Evolutionary conservation across 2,329 filamentous ascomycete genomes (phyloP).

Genomic region (Cordyceps militaris): DNA sequence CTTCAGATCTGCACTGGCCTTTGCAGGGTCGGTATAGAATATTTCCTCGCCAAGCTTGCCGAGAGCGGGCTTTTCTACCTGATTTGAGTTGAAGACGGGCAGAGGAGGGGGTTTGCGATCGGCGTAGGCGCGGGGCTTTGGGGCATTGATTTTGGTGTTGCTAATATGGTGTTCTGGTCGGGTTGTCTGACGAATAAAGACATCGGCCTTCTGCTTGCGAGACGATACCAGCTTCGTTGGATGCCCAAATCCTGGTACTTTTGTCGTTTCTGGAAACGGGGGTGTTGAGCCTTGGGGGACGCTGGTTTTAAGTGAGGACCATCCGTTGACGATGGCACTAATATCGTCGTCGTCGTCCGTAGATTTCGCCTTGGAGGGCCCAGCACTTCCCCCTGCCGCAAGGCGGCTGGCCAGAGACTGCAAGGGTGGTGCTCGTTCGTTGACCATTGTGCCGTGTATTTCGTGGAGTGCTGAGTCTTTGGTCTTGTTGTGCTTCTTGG

Average conservation of each 20-base stretch:
- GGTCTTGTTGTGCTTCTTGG: slow-evolving; percentile 9
- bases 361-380: background rate
- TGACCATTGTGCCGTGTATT: slow-evolving; percentile 34
- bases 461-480: slow-evolving; percentile 16
- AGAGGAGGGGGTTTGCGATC: slow-evolving; percentile 40
- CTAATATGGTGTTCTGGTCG: slow-evolving; percentile 52
- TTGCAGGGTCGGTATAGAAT: slow-evolving; percentile 62
- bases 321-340: slow-evolving; percentile 25
- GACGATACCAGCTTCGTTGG: slow-evolving; percentile 39
- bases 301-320: slow-evolving; percentile 21
- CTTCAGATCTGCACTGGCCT: slow-evolving; percentile 71
- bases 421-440: slow-evolving; percentile 38
- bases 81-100: slow-evolving; percentile 41
- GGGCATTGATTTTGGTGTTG: slow-evolving; percentile 38
- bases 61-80: slow-evolving; percentile 11
- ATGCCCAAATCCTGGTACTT: slow-evolving; percentile 29
- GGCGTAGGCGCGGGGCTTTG: slow-evolving; percentile 39
- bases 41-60: slow-evolving; percentile 33
- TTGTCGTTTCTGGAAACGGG: slow-evolving; percentile 16
- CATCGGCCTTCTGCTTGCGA: slow-evolving; percentile 48
- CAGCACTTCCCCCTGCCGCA: slow-evolving; percentile 24
- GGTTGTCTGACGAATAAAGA: slow-evolving; percentile 48
- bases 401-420: slow-evolving; percentile 30
- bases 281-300: slow-evolving; percentile 16
- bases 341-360: slow-evolving; percentile 25